A percentile compares a stretch with the other conserved stretches of the same genome.
phyloP scores from a whole-genome alignment of 78 protist species.

The Guillardia theta region DNA sequence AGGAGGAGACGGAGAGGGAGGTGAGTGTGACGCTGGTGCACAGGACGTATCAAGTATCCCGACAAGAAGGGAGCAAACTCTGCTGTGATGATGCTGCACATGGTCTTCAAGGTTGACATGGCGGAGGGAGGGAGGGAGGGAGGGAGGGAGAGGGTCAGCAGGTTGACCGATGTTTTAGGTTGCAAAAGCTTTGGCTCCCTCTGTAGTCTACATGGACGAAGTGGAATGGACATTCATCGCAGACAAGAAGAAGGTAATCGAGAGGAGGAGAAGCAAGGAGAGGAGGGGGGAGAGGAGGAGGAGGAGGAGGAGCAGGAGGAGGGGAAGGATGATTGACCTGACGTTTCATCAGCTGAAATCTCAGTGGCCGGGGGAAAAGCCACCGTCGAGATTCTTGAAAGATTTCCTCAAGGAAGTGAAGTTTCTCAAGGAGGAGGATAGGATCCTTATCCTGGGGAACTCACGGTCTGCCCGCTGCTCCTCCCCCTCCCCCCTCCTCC shows the following conservation, averaged over 20 bases:
- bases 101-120: conserved; percentile 50
- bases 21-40: too few relatives aligned
- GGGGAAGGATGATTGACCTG: too few relatives aligned
- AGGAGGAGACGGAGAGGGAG: too few relatives aligned
- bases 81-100: conserved; percentile 36
- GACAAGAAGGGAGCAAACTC: conserved; percentile 32
- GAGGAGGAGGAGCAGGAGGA: too few relatives aligned
- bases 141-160: too few relatives aligned
- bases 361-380: conserved; percentile 21
- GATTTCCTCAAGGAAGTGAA: not conserved
- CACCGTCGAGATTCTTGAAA: conserved; percentile 8
- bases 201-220: not conserved
- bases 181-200: conserved; percentile 44
- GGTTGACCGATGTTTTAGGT: too few relatives aligned
- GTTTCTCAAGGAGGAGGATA: not conserved
- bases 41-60: conserved; percentile 22
- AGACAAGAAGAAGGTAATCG: conserved; percentile 34
- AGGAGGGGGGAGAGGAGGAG: too few relatives aligned
- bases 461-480: not conserved
- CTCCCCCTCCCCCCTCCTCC: not conserved
- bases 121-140: too few relatives aligned
- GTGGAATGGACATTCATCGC: conserved; percentile 11
- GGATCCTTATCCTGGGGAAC: not conserved
- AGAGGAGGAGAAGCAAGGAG: too few relatives aligned
- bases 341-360: too few relatives aligned